These are phyloP conservation scores for Hanseniaspora thailandica DNA, from an alignment of 805 yeast genomes.

Conservation along the genomic window DNA sequence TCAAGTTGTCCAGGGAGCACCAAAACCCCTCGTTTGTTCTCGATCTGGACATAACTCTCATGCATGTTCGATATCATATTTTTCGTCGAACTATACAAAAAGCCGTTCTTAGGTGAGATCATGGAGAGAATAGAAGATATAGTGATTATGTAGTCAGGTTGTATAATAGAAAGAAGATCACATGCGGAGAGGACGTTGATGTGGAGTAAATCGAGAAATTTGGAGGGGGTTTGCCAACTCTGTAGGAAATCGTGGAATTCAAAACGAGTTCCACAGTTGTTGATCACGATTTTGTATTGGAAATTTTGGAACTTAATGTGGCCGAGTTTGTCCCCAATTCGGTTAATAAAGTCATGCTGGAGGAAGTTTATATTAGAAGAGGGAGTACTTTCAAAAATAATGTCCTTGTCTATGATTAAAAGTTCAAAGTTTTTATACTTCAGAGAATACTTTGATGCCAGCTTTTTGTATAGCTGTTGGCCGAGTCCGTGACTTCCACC, in stretches of 20 bases:
- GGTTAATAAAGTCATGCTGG: slow-evolving; percentile 1
- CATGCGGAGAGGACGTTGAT: slow-evolving; percentile 15
- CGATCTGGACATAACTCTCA: slow-evolving; percentile 31
- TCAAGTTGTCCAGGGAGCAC: slow-evolving; percentile 36
- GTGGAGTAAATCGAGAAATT: slow-evolving; percentile 18
- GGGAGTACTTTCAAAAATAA: slow-evolving; percentile 2
- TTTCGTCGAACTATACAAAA: slow-evolving; percentile 35
- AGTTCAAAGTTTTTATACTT: slow-evolving; percentile 5
- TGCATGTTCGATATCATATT: slow-evolving; percentile 34
- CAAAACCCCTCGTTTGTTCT: slow-evolving; percentile 21
- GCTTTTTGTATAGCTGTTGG: slow-evolving; percentile 23
- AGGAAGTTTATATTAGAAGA: background rate
- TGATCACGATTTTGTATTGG: slow-evolving; percentile 23
- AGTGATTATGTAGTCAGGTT: slow-evolving; percentile 5
- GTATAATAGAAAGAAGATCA: slow-evolving; percentile 10
- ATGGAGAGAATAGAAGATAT: slow-evolving; percentile 27
- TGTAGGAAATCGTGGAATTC: background rate
- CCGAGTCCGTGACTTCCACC: slow-evolving; percentile 41
- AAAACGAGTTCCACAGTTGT: slow-evolving; percentile 34
- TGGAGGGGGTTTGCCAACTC: background rate
- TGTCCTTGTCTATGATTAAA: slow-evolving; percentile 24
- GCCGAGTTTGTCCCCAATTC: background rate
- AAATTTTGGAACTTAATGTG: slow-evolving; percentile 16
- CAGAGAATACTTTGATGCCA: slow-evolving; percentile 15
- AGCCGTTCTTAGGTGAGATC: slow-evolving; percentile 34